Evolutionary conservation across 192 early-diverging fungal genomes (phyloP), one percentile per base, ranked within the genome.

Genomic region (Kappamyces sp.): DNA sequence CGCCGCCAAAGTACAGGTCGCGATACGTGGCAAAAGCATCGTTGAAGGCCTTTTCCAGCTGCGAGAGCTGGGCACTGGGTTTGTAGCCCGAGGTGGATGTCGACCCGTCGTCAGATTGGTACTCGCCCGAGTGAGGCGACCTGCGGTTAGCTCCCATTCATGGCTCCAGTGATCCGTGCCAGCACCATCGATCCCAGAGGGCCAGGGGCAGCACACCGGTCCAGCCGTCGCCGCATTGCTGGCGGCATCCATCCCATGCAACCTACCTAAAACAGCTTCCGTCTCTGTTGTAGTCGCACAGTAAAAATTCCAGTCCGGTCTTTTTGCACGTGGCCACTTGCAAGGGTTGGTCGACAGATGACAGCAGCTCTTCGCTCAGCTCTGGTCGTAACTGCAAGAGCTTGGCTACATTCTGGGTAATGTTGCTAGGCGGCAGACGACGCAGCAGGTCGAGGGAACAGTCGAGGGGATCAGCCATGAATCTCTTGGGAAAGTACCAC

Each of bases 401-500:
- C 39, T 88, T 86, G 9, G 73, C 75, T 42, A 99, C 73, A 68
- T 95, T 96, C 65, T 87, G 84, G 66, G 92, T 88, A 23, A 88
- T 82, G 58, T 90, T 86, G 60, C 91, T 88, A 64, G 96, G 96
- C 47, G 94, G 91, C 43, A 99, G 82, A 23, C 96, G 87, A 49
- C 96, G 84, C 92, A 97, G 96, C 34, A 99, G 82, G 68, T 99
- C 96, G n/a, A 97, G 79, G 2, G 91, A 90, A 63, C 90, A 89
- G 60, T 99, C 93, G 60, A 94, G 44, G 34, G 68, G 68, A 31
- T 77, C 75, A 49, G 13, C 52, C 52, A 51, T 51, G 5, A 51
- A 51, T 23, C 23, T 23, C 23, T 23, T 23, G 23, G 23, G 23
- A 23, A 23, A 23, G 23, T 23, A 0, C 23, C 23, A 23, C 23